phyloP scores from a whole-genome alignment of 1,139 yeast genomes.

The Arxiozyma slooffiae region DNA sequence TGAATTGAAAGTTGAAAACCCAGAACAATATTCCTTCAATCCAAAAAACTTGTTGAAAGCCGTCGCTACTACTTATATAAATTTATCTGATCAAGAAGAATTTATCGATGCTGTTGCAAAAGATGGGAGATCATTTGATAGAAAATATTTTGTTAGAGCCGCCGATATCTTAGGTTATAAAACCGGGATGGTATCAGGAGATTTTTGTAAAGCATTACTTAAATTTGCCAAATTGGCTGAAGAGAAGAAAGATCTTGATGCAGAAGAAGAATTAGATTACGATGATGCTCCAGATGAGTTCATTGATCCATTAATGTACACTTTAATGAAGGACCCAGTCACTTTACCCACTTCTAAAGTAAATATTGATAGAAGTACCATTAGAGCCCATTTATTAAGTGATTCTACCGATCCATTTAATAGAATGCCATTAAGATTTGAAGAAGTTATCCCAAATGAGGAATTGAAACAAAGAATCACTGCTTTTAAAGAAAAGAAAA shows the following conservation, averaged over 20 bases:
- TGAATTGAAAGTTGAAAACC: slow-evolving; percentile 73
- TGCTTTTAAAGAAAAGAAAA: slow-evolving; percentile 42
- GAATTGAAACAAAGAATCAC: slow-evolving; percentile 56
- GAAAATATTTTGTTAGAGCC: slow-evolving; percentile 60
- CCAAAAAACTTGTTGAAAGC: slow-evolving; percentile 65
- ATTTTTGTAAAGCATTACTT: slow-evolving; percentile 42
- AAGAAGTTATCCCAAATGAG: slow-evolving; percentile 71
- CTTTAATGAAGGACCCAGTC: slow-evolving; percentile 94
- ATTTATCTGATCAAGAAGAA: slow-evolving; percentile 52
- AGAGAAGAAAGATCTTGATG: slow-evolving; percentile 49
- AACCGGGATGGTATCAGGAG: slow-evolving; percentile 44
- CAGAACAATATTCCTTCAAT: slow-evolving; percentile 73
- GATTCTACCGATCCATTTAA: slow-evolving; percentile 97
- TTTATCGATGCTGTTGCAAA: slow-evolving; percentile 76
- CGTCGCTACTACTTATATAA: slow-evolving; percentile 65
- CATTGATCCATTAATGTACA: slow-evolving; percentile 91
- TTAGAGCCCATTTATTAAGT: slow-evolving; percentile 85
- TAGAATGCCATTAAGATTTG: slow-evolving; percentile 79
- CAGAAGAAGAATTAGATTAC: slow-evolving; percentile 73
- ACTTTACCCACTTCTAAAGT: slow-evolving; percentile 77
- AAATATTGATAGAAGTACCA: slow-evolving; percentile 79
- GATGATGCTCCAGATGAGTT: slow-evolving; percentile 96
- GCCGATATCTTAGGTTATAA: slow-evolving; percentile 48
- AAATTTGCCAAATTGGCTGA: slow-evolving; percentile 59
- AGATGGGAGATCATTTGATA: slow-evolving; percentile 79